These are phyloP conservation scores for Dalbergia oliveri DNA, from an alignment of 306 rosid genomes.

Conservation along the genomic window DNA sequence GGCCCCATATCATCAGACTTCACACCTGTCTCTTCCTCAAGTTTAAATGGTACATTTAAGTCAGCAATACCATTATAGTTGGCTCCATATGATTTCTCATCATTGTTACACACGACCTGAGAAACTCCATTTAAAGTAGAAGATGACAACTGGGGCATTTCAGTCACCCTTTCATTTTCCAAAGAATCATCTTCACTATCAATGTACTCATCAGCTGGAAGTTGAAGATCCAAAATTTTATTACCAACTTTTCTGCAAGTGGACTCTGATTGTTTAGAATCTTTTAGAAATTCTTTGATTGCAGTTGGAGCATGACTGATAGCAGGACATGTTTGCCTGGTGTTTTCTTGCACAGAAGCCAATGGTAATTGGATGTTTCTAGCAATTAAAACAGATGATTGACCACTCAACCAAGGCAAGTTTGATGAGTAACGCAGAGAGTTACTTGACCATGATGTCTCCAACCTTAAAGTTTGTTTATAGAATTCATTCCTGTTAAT, in stretches of 20 bases:
- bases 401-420: constrained; percentile 55
- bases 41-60: constrained; percentile 55
- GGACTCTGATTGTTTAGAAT: constrained; percentile 48
- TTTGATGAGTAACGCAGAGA: constrained; percentile 42
- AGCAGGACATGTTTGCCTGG: constrained; percentile 37
- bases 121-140: constrained; percentile 53
- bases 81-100: constrained; percentile 43
- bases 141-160: constrained; percentile 48
- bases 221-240: constrained; percentile 79
- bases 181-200: constrained; percentile 53
- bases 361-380: constrained; percentile 49
- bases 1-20: constrained; percentile 31
- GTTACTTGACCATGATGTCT: constrained; percentile 57
- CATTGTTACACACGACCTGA: constrained; percentile 42
- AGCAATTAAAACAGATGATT: constrained; percentile 48
- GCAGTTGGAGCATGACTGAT: constrained; percentile 40
- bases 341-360: constrained; percentile 53
- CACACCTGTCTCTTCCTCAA: constrained; percentile 41
- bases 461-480: constrained; percentile 44
- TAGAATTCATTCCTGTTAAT: constrained; percentile 55
- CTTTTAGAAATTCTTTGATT: constrained; percentile 47
- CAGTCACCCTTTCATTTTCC: constrained; percentile 48
- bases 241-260: constrained; percentile 64
- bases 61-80: constrained; percentile 49
- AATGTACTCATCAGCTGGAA: constrained; percentile 76